A percentile compares a stretch with the other conserved stretches of the same genome.
These are phyloP conservation scores for Solanum pimpinellifolium DNA, from an alignment of 257 asterid genomes.

Conservation along the genomic window DNA sequence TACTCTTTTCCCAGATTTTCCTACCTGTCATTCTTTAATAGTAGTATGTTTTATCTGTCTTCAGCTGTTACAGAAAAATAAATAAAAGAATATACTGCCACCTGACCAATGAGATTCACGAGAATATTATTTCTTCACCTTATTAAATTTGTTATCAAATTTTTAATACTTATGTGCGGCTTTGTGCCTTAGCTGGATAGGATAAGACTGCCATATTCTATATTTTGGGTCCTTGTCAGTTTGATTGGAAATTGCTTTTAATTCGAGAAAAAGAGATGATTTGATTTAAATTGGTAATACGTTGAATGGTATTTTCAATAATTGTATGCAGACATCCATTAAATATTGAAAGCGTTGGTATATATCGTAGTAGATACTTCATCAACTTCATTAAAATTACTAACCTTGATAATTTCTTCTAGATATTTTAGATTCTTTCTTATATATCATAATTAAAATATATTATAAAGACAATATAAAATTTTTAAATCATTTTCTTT, in stretches of 20 bases:
- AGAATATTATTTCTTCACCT: background rate
- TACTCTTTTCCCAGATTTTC: background rate
- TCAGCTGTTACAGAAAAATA: background rate
- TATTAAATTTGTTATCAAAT: background rate
- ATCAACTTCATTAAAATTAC: background rate
- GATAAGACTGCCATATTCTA: background rate
- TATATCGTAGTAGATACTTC: background rate
- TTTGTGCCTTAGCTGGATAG: background rate
- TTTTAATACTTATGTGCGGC: background rate
- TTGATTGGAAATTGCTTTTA: background rate
- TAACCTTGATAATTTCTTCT: background rate
- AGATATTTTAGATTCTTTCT: background rate
- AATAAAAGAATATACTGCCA: background rate
- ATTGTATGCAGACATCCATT: background rate
- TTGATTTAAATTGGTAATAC: background rate
- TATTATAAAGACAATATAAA: background rate
- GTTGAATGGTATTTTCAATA: background rate
- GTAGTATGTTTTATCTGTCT: background rate
- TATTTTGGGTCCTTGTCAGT: background rate
- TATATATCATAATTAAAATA: background rate
- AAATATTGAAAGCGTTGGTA: background rate
- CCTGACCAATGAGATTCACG: background rate
- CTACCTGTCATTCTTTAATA: background rate
- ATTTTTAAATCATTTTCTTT: background rate
- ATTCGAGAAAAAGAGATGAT: background rate